Conservation (phyloP, 2,329 filamentous ascomycete genomes). For the Rutstroemia sp. region DNA sequence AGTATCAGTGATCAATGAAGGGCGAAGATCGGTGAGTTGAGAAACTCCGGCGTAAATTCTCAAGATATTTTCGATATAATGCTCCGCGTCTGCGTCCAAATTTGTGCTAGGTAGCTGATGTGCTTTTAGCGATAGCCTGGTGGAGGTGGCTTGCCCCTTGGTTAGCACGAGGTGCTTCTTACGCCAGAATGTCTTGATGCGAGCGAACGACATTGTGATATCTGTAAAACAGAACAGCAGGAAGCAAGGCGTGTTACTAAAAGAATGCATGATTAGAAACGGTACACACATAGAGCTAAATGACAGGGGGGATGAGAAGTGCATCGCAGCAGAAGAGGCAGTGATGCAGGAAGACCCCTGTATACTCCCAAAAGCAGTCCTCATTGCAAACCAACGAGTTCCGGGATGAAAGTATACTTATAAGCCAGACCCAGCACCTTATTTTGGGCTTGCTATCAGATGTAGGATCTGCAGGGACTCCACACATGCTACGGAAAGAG, state of each 20-base stretch:
- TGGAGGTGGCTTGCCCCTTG: background rate
- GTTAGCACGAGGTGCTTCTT: background rate
- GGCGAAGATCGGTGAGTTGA: slow-evolving; percentile 22
- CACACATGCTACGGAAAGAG: too few species aligned
- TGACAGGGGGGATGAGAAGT: too few species aligned
- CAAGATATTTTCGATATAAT: background rate
- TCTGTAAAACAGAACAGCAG: background rate
- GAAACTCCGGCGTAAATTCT: slow-evolving; percentile 8
- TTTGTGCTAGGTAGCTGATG: background rate
- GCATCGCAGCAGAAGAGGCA: too few species aligned
- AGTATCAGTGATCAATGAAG: slow-evolving; percentile 28
- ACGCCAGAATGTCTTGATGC: background rate
- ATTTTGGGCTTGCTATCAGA: too few species aligned
- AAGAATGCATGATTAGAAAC: background rate
- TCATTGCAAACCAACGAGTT: too few species aligned
- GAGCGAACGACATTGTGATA: background rate
- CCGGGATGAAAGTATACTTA: too few species aligned
- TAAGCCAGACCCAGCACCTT: too few species aligned
- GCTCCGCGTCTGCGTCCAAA: background rate
- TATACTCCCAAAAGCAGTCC: too few species aligned
- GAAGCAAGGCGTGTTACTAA: background rate
- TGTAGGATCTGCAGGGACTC: too few species aligned
- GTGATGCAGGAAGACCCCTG: too few species aligned
- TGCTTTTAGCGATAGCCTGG: background rate
- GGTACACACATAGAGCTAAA: too few species aligned